These are phyloP conservation scores for Curvularia eragrostidis DNA, from an alignment of 2,329 filamentous ascomycete genomes.

Conservation along the genomic window DNA sequence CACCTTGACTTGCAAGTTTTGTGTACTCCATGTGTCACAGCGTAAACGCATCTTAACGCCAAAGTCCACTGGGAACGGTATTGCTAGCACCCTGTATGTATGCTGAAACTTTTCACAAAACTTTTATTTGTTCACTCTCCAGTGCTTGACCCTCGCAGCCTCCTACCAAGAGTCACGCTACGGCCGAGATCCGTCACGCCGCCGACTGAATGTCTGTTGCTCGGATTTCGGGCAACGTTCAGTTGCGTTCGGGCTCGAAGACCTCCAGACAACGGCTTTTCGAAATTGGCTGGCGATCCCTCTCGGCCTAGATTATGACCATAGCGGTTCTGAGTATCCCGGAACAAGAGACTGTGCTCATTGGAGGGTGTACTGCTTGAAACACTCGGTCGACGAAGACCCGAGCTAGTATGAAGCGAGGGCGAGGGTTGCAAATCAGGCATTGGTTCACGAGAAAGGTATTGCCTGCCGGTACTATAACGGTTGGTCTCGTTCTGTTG, in stretches of 20 bases:
- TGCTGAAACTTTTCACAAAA: slow-evolving; percentile 8
- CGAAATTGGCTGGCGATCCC: slow-evolving; percentile 38
- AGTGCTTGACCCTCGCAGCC: slow-evolving; percentile 38
- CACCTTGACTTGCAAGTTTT: not conserved
- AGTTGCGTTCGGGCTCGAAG: slow-evolving; percentile 36
- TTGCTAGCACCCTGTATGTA: slow-evolving; percentile 38
- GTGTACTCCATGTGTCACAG: slow-evolving; percentile 3
- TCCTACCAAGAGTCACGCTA: slow-evolving; percentile 39
- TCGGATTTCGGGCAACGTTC: slow-evolving; percentile 33
- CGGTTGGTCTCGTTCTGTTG: slow-evolving; percentile 37
- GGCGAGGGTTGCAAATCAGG: slow-evolving; percentile 46
- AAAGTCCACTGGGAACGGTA: slow-evolving; percentile 35
- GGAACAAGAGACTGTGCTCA: slow-evolving; percentile 38
- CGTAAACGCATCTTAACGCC: slow-evolving; percentile 17
- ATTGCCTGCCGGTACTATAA: slow-evolving; percentile 40
- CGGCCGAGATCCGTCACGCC: slow-evolving; percentile 36
- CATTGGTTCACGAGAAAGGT: slow-evolving; percentile 48
- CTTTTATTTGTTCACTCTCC: slow-evolving; percentile 41
- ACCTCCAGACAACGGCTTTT: slow-evolving; percentile 37
- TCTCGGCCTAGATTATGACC: slow-evolving; percentile 34
- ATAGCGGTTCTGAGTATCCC: slow-evolving; percentile 38
- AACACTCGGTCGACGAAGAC: slow-evolving; percentile 42
- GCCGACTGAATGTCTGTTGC: slow-evolving; percentile 40
- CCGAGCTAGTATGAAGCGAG: slow-evolving; percentile 35
- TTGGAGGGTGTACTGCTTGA: slow-evolving; percentile 28